Conservation (phyloP, 2,329 filamentous ascomycete genomes). For the Cercospora sojina region DNA sequence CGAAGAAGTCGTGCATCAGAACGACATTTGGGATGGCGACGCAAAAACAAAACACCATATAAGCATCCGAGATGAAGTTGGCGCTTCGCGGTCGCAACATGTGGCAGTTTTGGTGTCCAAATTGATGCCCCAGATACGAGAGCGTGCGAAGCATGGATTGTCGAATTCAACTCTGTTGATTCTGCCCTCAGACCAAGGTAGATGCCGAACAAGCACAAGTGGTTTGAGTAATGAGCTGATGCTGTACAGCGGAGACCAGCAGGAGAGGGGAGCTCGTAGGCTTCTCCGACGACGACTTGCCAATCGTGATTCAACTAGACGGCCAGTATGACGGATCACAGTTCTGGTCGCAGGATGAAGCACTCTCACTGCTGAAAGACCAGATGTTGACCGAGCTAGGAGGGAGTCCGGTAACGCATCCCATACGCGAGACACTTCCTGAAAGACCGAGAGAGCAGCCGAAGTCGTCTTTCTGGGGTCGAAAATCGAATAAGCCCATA, state of each 20-base stretch:
- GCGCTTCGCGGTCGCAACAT: constrained; percentile 34
- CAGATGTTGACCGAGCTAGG: constrained; percentile 28
- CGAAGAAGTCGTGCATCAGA: constrained; percentile 27
- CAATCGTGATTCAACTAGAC: constrained; percentile 34
- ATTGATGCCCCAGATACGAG: constrained; percentile 28
- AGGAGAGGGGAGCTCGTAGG: constrained; percentile 32
- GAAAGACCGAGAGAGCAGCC: constrained; percentile 14
- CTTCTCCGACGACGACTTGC: constrained; percentile 28
- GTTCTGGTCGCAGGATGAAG: constrained; percentile 39
- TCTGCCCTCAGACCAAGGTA: constrained; percentile 38
- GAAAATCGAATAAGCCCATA: constrained; percentile 26
- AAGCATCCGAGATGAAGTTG: constrained; percentile 35
- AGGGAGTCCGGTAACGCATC: constrained; percentile 11
- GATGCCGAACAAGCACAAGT: background rate
- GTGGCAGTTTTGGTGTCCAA: constrained; percentile 34
- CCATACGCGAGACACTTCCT: constrained; percentile 11
- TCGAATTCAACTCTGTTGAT: constrained; percentile 34
- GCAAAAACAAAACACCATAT: constrained; percentile 25
- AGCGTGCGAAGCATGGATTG: constrained; percentile 32
- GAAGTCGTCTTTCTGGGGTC: constrained; percentile 21
- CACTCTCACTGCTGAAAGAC: constrained; percentile 28
- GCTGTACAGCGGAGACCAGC: constrained; percentile 11
- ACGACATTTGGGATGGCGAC: constrained; percentile 16
- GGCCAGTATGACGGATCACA: constrained; percentile 31
- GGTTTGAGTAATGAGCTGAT: constrained; percentile 16